phyloP scores from a whole-genome alignment of 805 yeast genomes.

The Kluyveromyces nonfermentans region DNA sequence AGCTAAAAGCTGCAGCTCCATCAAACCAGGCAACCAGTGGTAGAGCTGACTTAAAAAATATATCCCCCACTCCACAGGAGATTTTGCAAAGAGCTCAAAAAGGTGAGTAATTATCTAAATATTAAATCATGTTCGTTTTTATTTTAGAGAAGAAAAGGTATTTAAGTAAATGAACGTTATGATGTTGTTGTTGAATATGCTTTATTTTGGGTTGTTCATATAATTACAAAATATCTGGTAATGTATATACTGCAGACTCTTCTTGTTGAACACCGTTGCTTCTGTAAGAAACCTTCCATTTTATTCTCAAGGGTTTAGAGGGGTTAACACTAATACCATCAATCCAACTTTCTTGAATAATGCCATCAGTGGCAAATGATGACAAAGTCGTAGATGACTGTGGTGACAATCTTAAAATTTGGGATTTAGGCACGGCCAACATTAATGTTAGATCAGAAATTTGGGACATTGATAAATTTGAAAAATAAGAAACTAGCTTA shows the following conservation, averaged over 20 bases:
- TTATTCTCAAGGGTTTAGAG: conserved; percentile 45
- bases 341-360: conserved; percentile 39
- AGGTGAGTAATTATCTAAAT: conserved; percentile 8
- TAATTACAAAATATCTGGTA: conserved; percentile 22
- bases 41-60: conserved; percentile 11
- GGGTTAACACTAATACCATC: conserved; percentile 29
- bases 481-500: conserved; percentile 39
- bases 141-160: conserved; percentile 11
- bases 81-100: conserved; percentile 28
- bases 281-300: conserved; percentile 61
- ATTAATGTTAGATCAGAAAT: conserved; percentile 47
- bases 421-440: conserved; percentile 62
- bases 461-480: conserved; percentile 39
- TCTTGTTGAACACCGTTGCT: conserved; percentile 40
- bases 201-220: background rate
- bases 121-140: background rate
- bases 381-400: conserved; percentile 49
- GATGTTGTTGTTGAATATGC: background rate
- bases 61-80: conserved; percentile 29
- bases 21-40: conserved; percentile 4
- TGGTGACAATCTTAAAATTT: conserved; percentile 49
- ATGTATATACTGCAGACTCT: conserved; percentile 47
- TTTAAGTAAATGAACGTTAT: conserved; percentile 6
- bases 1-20: conserved; percentile 11
- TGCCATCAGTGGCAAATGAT: conserved; percentile 38